phyloP scores from a whole-genome alignment of 2,329 filamentous ascomycete species.

The Pezicula neosporulosa region DNA sequence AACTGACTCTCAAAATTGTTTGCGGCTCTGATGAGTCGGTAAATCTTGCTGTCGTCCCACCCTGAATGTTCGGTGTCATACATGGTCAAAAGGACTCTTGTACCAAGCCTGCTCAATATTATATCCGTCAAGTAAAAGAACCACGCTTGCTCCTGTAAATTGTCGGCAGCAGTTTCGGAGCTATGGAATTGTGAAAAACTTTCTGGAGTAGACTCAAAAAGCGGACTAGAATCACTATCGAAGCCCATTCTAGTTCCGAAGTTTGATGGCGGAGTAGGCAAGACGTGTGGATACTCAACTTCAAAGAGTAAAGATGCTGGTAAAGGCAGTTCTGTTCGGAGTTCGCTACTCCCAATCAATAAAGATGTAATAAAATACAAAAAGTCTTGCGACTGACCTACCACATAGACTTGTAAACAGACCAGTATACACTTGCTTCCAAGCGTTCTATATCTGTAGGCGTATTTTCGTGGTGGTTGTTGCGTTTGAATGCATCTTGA shows the following conservation, averaged over 20 bases:
- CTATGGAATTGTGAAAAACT: not conserved
- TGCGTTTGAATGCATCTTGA: not conserved
- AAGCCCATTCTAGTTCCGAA: not conserved
- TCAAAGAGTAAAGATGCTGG: conserved; percentile 2
- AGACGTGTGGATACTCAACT: conserved; percentile 3
- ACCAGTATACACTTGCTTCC: conserved; percentile 5
- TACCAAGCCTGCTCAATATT: not conserved
- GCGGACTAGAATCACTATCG: not conserved
- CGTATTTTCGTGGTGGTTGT: not conserved
- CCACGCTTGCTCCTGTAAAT: not conserved
- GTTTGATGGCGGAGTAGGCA: conserved; percentile 6
- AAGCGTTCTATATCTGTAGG: not conserved
- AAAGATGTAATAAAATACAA: not conserved
- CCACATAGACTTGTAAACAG: conserved; percentile 4
- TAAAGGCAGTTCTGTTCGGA: conserved; percentile 2
- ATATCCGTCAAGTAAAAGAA: not conserved
- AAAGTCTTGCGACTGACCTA: not conserved
- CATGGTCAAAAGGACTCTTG: not conserved
- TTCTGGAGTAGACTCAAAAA: not conserved
- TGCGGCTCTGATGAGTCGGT: not conserved
- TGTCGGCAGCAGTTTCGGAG: not conserved
- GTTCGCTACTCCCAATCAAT: conserved; percentile 1
- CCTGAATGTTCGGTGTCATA: not conserved
- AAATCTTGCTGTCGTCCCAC: not conserved
- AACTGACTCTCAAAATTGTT: not conserved